Evolutionary conservation across 2,329 filamentous ascomycete genomes (phyloP).

Genomic region (Fusarium sp.): DNA sequence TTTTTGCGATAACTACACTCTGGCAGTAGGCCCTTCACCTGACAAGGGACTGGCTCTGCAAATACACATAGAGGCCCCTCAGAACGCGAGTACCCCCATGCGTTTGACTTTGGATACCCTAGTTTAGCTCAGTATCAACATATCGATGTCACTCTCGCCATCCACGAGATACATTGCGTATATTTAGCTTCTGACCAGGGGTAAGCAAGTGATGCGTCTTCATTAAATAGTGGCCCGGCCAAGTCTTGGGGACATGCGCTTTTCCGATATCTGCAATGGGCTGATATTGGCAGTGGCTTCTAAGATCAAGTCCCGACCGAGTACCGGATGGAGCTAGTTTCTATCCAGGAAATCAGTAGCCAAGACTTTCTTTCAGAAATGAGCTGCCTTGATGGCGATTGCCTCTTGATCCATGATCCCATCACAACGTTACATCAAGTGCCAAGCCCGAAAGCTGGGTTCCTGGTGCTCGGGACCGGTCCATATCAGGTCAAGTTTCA

Average conservation of each 20-base stretch:
- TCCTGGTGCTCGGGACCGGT: not conserved
- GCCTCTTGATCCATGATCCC: not conserved
- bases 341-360: not conserved
- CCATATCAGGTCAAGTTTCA: not conserved
- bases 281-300: not conserved
- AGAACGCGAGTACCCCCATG: not conserved
- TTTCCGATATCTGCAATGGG: not conserved
- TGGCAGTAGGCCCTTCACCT: not conserved
- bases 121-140: not conserved
- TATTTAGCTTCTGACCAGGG: not conserved
- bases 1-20: not conserved
- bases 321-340: not conserved
- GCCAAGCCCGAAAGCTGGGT: not conserved
- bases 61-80: not conserved
- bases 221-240: not conserved
- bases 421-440: conserved; percentile 2
- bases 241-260: not conserved
- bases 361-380: not conserved
- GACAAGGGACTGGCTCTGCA: not conserved
- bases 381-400: not conserved
- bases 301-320: not conserved
- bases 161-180: not conserved
- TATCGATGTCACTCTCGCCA: not conserved
- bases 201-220: not conserved
- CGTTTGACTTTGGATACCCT: not conserved